These are phyloP conservation scores for Cenchrus americanus DNA, from an alignment of 176 grass and related monocot species.

Conservation along the genomic window DNA sequence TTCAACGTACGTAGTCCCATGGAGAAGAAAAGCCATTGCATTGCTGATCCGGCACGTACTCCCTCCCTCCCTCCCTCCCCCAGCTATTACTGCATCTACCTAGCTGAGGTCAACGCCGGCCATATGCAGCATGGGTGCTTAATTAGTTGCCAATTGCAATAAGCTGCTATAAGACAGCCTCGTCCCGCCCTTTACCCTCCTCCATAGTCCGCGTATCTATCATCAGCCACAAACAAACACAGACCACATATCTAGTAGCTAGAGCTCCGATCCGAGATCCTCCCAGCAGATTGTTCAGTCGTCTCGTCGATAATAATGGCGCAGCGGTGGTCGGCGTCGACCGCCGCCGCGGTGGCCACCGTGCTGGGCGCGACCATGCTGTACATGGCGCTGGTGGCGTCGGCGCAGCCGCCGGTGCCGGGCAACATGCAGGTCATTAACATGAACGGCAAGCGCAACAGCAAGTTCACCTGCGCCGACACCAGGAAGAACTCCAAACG, in stretches of 20 bases:
- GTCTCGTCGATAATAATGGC: constrained; percentile 32
- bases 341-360: background rate
- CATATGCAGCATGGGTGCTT: background rate
- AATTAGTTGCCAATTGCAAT: background rate
- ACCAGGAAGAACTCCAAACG: background rate
- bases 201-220: no score
- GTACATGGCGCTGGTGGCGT: background rate
- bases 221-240: no score
- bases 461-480: constrained; percentile 40
- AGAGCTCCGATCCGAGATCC: background rate
- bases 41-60: constrained; percentile 40
- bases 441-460: background rate
- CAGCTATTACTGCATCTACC: background rate
- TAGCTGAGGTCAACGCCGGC: constrained; percentile 11
- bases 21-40: background rate
- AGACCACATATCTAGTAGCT: background rate
- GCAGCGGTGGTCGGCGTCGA: constrained; percentile 23
- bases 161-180: background rate
- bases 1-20: background rate
- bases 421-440: constrained; percentile 1
- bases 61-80: background rate
- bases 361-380: background rate
- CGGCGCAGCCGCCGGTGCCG: background rate
- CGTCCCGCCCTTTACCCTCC: background rate
- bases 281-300: no score